A percentile compares a stretch with the other conserved stretches of the same genome.
Evolutionary conservation across 345 rosid genomes (phyloP).

Genomic region (Toxicodendron radicans): DNA sequence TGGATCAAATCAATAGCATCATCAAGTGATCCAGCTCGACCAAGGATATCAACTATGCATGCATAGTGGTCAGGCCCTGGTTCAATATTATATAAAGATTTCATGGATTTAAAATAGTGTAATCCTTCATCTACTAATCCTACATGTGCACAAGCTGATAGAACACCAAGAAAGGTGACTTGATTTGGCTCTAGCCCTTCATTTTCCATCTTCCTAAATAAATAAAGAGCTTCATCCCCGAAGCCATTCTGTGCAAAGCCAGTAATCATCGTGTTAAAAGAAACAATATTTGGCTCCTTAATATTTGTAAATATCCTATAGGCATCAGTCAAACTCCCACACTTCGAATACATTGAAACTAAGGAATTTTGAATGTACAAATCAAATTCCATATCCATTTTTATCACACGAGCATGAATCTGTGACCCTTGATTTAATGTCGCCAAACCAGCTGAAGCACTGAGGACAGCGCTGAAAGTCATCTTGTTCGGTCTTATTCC

Average conservation of each 20-base stretch:
- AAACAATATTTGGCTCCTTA: constrained; percentile 49
- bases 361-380: constrained; percentile 63
- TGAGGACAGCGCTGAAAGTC: constrained; percentile 63
- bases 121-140: constrained; percentile 68
- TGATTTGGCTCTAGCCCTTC: constrained; percentile 54
- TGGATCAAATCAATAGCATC: constrained; percentile 55
- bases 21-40: constrained; percentile 67
- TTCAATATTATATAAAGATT: constrained; percentile 42
- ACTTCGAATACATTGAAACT: constrained; percentile 71
- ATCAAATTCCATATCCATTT: constrained; percentile 44
- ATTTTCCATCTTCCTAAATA: constrained; percentile 50
- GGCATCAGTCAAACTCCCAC: constrained; percentile 68
- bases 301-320: constrained; percentile 45
- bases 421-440: constrained; percentile 56
- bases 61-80: constrained; percentile 76
- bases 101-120: constrained; percentile 62
- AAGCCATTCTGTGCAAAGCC: constrained; percentile 71
- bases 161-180: constrained; percentile 66
- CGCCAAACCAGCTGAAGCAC: constrained; percentile 74
- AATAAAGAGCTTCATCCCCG: constrained; percentile 51
- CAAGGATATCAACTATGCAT: constrained; percentile 79
- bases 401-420: constrained; percentile 54
- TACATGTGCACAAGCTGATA: constrained; percentile 74
- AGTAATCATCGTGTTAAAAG: constrained; percentile 74
- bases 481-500: constrained; percentile 49